Evolutionary conservation across 1,139 yeast genomes (phyloP).

Genomic region (Hemisphaericaspora lyxosophila): DNA sequence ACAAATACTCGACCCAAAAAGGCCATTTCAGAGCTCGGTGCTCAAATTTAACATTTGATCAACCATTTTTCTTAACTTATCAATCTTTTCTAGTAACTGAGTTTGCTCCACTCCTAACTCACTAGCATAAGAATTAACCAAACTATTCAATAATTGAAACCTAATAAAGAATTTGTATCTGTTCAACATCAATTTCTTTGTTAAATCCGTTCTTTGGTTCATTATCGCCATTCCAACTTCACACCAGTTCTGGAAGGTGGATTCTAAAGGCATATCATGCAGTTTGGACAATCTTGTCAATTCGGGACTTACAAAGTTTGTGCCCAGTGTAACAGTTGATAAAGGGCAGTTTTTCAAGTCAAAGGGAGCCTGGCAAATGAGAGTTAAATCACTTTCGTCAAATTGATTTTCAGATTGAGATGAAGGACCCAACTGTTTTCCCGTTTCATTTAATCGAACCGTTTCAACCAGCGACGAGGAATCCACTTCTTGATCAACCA

Average conservation of each 20-base stretch:
- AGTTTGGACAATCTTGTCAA: slow-evolving; percentile 1
- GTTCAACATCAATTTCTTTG: slow-evolving; percentile 30
- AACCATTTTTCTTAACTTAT: slow-evolving; percentile 4
- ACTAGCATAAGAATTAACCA: slow-evolving; percentile 36
- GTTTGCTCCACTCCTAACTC: slow-evolving; percentile 6
- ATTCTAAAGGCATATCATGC: slow-evolving; percentile 6
- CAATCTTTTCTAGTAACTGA: slow-evolving; percentile 5
- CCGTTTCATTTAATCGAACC: not conserved
- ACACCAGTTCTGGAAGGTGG: slow-evolving; percentile 6
- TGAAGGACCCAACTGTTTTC: not conserved
- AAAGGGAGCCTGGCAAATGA: not conserved
- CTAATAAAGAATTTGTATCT: slow-evolving; percentile 39
- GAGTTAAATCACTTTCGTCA: not conserved
- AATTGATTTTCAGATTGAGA: not conserved
- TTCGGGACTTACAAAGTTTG: slow-evolving; percentile 1
- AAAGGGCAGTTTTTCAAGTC: slow-evolving; percentile 7
- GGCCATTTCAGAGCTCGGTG: slow-evolving; percentile 1
- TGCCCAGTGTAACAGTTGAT: slow-evolving; percentile 3
- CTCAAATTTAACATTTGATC: slow-evolving; percentile 6
- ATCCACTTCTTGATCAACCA: not conserved
- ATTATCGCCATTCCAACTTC: slow-evolving; percentile 5
- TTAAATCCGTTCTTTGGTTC: slow-evolving; percentile 17
- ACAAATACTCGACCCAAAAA: no score
- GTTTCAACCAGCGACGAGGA: not conserved
- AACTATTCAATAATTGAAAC: slow-evolving; percentile 22